Conservation (phyloP, 768 basidiomycete species). For the Termitomyces sp. region DNA sequence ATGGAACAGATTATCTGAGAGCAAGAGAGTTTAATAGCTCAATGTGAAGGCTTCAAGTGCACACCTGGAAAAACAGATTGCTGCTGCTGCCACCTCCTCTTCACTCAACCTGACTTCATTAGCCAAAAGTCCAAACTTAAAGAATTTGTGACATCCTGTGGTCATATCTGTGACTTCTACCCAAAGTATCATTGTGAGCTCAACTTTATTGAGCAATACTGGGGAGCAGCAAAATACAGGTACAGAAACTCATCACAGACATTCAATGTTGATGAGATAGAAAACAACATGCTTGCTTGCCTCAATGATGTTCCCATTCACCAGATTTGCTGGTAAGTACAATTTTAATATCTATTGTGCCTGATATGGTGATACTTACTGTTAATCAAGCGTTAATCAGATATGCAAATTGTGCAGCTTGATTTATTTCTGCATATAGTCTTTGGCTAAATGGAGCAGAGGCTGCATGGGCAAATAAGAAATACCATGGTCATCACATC, state of each 20-base stretch:
- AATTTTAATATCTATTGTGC: neutral
- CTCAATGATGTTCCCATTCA: constrained; percentile 23
- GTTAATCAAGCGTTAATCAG: too few relatives aligned
- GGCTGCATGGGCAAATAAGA: neutral
- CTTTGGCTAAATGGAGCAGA: constrained; percentile 1
- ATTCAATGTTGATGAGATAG: constrained; percentile 21
- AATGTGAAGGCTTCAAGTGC: neutral
- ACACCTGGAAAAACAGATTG: constrained; percentile 5
- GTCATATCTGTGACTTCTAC: constrained; percentile 28
- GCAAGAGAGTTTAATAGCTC: neutral
- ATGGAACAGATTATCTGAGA: neutral
- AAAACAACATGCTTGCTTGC: constrained; percentile 21
- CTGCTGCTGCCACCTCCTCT: constrained; percentile 9
- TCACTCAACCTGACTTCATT: constrained; percentile 9
- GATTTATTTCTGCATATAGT: constrained; percentile 9
- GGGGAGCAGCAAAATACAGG: constrained; percentile 26
- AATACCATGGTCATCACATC: constrained; percentile 6
- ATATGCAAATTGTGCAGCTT: constrained; percentile 11
- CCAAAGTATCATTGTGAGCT: too few relatives aligned
- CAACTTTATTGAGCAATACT: too few relatives aligned
- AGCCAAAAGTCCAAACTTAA: constrained; percentile 23
- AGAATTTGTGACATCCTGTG: constrained; percentile 15
- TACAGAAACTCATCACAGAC: constrained; percentile 23
- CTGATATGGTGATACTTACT: neutral
- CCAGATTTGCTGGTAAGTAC: constrained; percentile 16